Base-by-base conservation (phyloP, 495 filamentous ascomycete genomes). In the Neurospora sp. region DNA sequence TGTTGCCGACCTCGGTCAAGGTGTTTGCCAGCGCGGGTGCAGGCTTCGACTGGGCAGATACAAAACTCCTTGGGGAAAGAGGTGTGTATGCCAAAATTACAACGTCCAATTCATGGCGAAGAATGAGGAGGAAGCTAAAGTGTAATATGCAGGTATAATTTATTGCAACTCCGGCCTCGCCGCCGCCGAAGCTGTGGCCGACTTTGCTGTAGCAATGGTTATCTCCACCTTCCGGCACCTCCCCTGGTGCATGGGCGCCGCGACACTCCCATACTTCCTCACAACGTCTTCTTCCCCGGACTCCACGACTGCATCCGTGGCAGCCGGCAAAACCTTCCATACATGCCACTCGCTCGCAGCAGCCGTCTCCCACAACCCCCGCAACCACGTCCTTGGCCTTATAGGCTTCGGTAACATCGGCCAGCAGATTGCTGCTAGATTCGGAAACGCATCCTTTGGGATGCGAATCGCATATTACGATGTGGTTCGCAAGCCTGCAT, bases 11-110 rank as follows among this genome's bases (percentile, higher is more conserved):
- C 35, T 87, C 85, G 5, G 89, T 91, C 73, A 89, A 85, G 77
- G 86, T 93, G 2, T 92, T 89, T 80, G 90, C 91, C 18, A 90
- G 88, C 74, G 91, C 92, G 4, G 92, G 91, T 14, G 90, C 92
- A 16, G 91, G 91, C 4, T 93, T 90, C 75, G 91, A 94, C 79
- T 93, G 92, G 91, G 91, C 89, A 40, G 90, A 94, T 77, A 90
- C 88, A 27, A 84, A 88, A 77, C 75, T 86, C n/a, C 78, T 94
- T 73, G 92, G 89, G 7, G 86, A 90, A 77, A 84, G 82, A 77
- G 91, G 91, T 93, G 83, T 72, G 86, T 75, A 14, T 2, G 3
- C 10, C 1, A 2, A 39, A 18, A 14, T 42, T 2, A 65, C 8
- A 3, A 38, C 2, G 16, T 14, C 14, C 35, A 1, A 0, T 8